Base-by-base conservation (phyloP, 371 early-diverging fungal species). In the Gilbertella persicaria region DNA sequence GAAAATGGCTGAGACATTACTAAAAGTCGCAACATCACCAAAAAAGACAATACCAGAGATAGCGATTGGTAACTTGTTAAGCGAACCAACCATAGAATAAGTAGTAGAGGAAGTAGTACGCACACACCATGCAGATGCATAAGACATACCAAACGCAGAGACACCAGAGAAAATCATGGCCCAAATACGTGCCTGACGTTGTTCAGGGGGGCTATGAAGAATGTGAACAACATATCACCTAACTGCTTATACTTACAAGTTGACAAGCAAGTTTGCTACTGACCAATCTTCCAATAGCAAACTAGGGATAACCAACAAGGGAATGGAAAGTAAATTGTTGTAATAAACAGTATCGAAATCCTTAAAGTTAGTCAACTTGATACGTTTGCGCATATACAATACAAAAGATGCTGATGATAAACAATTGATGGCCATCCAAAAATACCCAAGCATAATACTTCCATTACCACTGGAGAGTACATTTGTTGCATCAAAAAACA, bases 21-120 rank as follows among this genome's bases (percentile, higher is more conserved):
- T 90, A 21, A 84, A 63, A 0, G 94, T 91, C 24, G 92, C 87
- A 16, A 88, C 86, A 61, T 93, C 96, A 35, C 86, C 86, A 70
- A 98, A 93, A 71, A 96, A 95, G 12, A 97, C 49, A 80, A 99
- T 93, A 21, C 99, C 99, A 43, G 93, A 89, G 28, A 95, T 73
- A 4, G 99, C 94, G 37, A 99, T 91, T 3, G 99, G 95, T 21
- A 99, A 79, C 69, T 99, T 99, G 76, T 99, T 99, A 29, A 99
- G 80, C 1, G 99, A 97, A 16, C 99, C 99, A n/a, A 96, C 92
- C 99, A 99, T 99, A 41, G 92, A 92, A 70, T 97, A 94, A 0
- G 99, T 98, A 5, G 99, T 99, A 3, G 98, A 94, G 0, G 88
- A 86, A 10, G 99, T 94, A 4, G 91, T 88, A 47, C 97, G 88